phyloP scores from a whole-genome alignment of 148 eudicot genomes.

The Camellia japonica region DNA sequence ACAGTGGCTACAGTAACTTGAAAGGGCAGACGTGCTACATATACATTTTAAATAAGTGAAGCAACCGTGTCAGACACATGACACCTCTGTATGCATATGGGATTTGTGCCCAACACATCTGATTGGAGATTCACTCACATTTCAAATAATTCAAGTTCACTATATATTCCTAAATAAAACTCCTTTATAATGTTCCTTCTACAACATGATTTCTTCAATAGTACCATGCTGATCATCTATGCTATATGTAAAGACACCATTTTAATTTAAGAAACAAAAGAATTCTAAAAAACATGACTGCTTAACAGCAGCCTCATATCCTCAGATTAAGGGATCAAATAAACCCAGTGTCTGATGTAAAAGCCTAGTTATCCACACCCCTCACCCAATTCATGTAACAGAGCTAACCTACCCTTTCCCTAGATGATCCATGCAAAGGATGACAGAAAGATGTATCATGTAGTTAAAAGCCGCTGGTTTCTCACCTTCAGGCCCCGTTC shows the following conservation, averaged over 20 bases:
- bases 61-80: background rate
- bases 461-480: background rate
- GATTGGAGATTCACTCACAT: background rate
- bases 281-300: too few species aligned
- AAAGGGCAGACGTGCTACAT: background rate
- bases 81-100: background rate
- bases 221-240: background rate
- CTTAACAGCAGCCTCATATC: background rate
- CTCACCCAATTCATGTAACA: background rate
- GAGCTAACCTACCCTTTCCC: background rate
- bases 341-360: background rate
- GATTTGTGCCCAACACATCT: background rate
- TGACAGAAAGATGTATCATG: background rate
- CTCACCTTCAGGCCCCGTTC: constrained; percentile 46
- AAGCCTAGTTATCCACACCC: too few species aligned
- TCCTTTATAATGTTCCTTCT: background rate
- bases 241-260: background rate
- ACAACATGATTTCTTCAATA: background rate
- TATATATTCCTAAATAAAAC: background rate
- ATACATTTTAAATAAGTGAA: too few species aligned
- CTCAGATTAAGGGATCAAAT: background rate
- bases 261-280: background rate
- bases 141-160: background rate
- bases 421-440: background rate
- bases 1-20: background rate